Conservation (phyloP, 2,329 filamentous ascomycete genomes). For the Phaeosphaeria sp. region DNA sequence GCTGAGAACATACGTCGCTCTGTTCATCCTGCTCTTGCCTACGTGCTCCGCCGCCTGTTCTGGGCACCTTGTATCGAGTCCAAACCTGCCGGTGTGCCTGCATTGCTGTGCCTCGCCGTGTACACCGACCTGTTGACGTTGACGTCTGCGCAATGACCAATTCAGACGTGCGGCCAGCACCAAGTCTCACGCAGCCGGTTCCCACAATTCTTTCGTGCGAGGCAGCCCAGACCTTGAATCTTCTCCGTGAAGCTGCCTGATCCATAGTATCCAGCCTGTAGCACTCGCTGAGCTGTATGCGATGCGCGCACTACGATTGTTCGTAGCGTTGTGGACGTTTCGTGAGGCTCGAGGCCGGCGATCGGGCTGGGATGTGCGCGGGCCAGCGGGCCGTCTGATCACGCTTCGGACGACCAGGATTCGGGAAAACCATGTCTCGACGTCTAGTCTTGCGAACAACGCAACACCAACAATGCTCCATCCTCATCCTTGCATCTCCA, state of each 20-base stretch:
- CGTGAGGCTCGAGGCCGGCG: neutral
- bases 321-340: neutral
- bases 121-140: too few species aligned
- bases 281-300: neutral
- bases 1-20: too few species aligned
- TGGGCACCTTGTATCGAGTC: too few species aligned
- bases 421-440: neutral
- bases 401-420: slow-evolving; percentile 1
- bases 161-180: neutral
- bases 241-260: neutral
- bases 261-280: neutral
- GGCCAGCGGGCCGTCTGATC: neutral
- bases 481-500: neutral
- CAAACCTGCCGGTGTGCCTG: too few species aligned
- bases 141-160: too few species aligned
- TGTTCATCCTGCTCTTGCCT: too few species aligned
- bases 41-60: too few species aligned
- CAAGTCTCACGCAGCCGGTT: neutral
- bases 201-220: neutral
- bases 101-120: too few species aligned
- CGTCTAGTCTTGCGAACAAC: neutral
- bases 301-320: neutral
- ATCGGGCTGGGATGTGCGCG: neutral
- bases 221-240: neutral
- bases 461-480: neutral